Percentiles rank a stretch among this genome's conserved stretches.
Evolutionary conservation across 192 early-diverging fungal genomes (phyloP).

Genomic region (Chytriomyces sp.): DNA sequence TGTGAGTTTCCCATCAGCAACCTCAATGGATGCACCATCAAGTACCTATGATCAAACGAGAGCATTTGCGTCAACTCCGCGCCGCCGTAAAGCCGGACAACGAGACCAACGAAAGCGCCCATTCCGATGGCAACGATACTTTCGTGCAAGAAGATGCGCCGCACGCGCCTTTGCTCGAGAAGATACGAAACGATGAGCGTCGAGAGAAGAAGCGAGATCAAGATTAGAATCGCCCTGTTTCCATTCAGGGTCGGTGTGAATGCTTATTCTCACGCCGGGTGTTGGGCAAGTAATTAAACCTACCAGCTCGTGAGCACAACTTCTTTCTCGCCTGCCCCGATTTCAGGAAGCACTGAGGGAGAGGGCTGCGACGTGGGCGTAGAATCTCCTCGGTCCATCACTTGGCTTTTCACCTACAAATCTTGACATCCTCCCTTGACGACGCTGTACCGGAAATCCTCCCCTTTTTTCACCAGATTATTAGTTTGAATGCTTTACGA

Average conservation of each 20-base stretch:
- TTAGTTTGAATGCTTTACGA: too few species aligned
- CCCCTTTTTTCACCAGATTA: too few species aligned
- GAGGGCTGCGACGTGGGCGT: neutral
- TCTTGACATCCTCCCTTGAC: neutral
- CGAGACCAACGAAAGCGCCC: slow-evolving; percentile 59
- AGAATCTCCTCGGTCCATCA: slow-evolving; percentile 24
- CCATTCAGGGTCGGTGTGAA: neutral
- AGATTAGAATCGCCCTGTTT: slow-evolving; percentile 75
- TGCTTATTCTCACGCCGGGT: neutral
- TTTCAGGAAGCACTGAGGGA: neutral
- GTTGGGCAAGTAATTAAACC: neutral
- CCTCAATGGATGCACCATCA: slow-evolving; percentile 57
- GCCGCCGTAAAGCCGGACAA: slow-evolving; percentile 30
- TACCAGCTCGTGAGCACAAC: slow-evolving; percentile 30
- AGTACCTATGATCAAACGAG: slow-evolving; percentile 11
- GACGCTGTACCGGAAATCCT: neutral
- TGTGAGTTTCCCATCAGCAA: slow-evolving; percentile 73
- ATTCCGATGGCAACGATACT: slow-evolving; percentile 93
- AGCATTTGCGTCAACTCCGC: slow-evolving; percentile 9
- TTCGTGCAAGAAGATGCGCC: slow-evolving; percentile 81
- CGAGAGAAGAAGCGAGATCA: slow-evolving; percentile 79
- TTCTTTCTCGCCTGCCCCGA: slow-evolving; percentile 11
- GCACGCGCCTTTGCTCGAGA: slow-evolving; percentile 82
- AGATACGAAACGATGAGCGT: slow-evolving; percentile 89
- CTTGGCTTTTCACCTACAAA: neutral